These are phyloP conservation scores for Aethionema arabicum DNA, from an alignment of 345 rosid genomes.

Conservation along the genomic window DNA sequence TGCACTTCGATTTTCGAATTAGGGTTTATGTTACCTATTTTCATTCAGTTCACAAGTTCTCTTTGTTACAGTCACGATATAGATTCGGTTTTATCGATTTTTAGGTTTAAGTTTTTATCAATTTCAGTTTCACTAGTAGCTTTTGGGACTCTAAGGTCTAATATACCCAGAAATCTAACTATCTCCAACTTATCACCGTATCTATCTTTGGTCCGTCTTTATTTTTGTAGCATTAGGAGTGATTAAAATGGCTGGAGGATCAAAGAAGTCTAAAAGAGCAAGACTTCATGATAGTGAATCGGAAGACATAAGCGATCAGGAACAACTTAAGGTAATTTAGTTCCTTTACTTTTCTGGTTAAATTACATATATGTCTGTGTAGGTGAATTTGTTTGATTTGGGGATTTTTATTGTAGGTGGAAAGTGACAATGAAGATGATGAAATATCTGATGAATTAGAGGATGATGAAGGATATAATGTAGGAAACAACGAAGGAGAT, in stretches of 20 bases:
- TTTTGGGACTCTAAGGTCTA: background rate
- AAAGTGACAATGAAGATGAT: conserved; percentile 21
- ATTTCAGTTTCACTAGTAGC: background rate
- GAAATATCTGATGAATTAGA: conserved; percentile 26
- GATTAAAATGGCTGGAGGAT: conserved; percentile 38
- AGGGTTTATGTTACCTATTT: too few species aligned
- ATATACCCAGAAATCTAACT: too few species aligned
- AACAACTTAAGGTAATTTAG: conserved; percentile 22
- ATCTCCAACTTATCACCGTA: background rate
- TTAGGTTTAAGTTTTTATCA: background rate
- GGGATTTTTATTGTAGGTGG: conserved; percentile 5
- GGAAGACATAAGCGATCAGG: conserved; percentile 42
- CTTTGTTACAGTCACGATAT: background rate
- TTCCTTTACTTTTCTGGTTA: background rate
- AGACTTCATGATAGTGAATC: conserved; percentile 33
- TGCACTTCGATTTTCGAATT: conserved; percentile 3
- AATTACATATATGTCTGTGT: conserved; percentile 9
- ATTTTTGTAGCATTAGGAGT: conserved; percentile 11
- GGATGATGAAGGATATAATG: conserved; percentile 23
- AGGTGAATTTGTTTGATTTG: conserved; percentile 14
- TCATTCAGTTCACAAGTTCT: background rate
- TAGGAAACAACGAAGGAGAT: conserved; percentile 23
- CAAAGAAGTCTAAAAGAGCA: conserved; percentile 41
- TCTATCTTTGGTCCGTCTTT: background rate
- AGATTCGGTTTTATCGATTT: background rate